Base-by-base conservation (phyloP, 2,329 filamentous ascomycete genomes). In the Fusarium torreyae region DNA sequence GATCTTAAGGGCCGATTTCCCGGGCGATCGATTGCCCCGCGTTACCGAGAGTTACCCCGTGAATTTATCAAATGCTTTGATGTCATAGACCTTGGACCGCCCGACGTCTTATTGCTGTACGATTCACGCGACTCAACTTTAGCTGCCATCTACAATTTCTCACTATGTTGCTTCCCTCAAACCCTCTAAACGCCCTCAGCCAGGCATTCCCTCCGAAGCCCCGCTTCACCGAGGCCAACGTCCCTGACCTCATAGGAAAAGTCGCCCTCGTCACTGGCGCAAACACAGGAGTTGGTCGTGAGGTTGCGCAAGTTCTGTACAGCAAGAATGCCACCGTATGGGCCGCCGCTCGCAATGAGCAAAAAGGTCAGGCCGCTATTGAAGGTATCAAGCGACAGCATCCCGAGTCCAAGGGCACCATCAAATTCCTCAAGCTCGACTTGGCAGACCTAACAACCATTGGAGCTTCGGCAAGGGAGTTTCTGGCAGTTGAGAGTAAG, bases 251-350 rank as follows among this genome's bases (percentile, higher is more conserved):
- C 31, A 69, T 68, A 6, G 66, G 57, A 18, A 74, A 71, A 91
- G 90, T 92, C 34, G 83, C 81, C 77, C 81, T 89, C 62, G 82
- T 89, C 17, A 89, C 79, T 1, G 79, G 79, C 38, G 75, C 77
- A 56, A 80, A 81, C 68, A 76, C 77, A 0, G 79, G 79, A 79
- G 79, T 88, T 8, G 87, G 87, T 11, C 81, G 83, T 40, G 84
- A 88, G 67, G 79, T 89, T 20, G 79, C 79, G 33, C 81, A 82
- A 39, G 81, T 89, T 5, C 79, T 90, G 13, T 89, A 89, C 75
- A 75, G 77, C 14, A 82, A 81, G 36, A 85, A 87, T 56, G 86
- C 80, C 36, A 87, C 79, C 2, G 83, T 89, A n/a, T 89, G 88
- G 74, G 74, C 88, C 26, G 86, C 86, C 6, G 82, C 82, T 4